Evolutionary conservation across 2,329 filamentous ascomycete genomes (phyloP), one percentile per base, ranked within the genome.

Genomic region (Plectosphaerella plurivora): DNA sequence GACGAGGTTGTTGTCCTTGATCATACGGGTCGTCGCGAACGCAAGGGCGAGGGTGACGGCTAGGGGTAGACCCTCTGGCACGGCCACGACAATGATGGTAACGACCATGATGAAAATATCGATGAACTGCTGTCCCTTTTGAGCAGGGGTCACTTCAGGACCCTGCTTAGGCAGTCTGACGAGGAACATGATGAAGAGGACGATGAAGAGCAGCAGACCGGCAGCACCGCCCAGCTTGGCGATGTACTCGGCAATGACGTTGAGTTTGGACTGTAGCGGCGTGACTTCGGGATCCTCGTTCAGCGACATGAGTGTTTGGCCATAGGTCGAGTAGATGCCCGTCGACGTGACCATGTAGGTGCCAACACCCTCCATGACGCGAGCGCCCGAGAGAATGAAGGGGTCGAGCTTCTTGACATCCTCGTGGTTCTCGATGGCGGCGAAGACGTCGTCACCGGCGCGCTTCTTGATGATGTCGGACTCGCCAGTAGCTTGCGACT

Each of bases 181-280:
- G 10, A 94, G 75, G 65, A 96, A 97, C 61, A 91, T 82, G 72
- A 96, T 92, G 63, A 96, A 83, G 14, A 96, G 77, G 45, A 95
- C 87, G 46, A 93, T 77, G 71, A 97, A 96, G 46, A 96, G 76
- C 9, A 91, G 73, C 14, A 94, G 74, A 58, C 88, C 90, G 47
- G 91, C 89, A 49, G 78, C 84, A 65, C 89, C 90, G 68, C 87
- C 87, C 36, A 90, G 73, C 68, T 88, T 89, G 53, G 87, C 87
- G 65, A 91, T 91, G 72, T 87, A 89, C 58, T 88, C 85, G 53
- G 88, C 88, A 57, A 91, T 83, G 55, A 82, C 76, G 63, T 88
- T 89, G 50, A 91, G 77, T 70, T 91, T 91, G 55, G 83, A 84
- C 68, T 91, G 88, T 18, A 91, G 77, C 12, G 88, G 88, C 0